Percentiles rank a stretch among this genome's conserved stretches.
Conservation (phyloP, 2,329 filamentous ascomycete genomes). For the Colletotrichum tabaci region DNA sequence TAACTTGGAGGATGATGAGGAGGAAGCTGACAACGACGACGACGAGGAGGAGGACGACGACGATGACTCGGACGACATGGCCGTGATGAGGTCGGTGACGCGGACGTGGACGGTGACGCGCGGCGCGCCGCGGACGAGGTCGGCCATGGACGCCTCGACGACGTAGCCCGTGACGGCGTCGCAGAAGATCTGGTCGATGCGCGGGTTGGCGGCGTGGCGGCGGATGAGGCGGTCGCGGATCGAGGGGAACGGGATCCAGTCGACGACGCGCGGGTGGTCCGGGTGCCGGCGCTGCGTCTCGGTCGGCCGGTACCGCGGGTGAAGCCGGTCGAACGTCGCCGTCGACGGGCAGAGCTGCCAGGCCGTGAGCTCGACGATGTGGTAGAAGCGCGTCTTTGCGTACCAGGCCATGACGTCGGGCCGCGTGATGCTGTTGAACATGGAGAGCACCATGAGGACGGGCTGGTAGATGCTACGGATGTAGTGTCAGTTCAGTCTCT, state of each 20-base stretch:
- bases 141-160: slow-evolving; percentile 50
- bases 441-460: slow-evolving; percentile 50
- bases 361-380: slow-evolving; percentile 53
- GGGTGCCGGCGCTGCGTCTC: slow-evolving; percentile 44
- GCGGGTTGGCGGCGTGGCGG: slow-evolving; percentile 50
- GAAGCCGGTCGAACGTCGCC: slow-evolving; percentile 47
- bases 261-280: slow-evolving; percentile 46
- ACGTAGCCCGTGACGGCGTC: slow-evolving; percentile 52
- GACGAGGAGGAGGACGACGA: too few relatives aligned
- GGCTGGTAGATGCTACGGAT: slow-evolving; percentile 45
- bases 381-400: slow-evolving; percentile 57
- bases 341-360: slow-evolving; percentile 51
- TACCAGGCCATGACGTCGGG: slow-evolving; percentile 55
- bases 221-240: slow-evolving; percentile 50
- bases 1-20: too few relatives aligned
- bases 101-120: slow-evolving; percentile 48
- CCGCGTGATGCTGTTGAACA: slow-evolving; percentile 54
- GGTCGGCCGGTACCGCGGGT: slow-evolving; percentile 50
- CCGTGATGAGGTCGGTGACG: slow-evolving; percentile 50
- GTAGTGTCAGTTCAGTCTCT: not conserved
- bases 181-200: slow-evolving; percentile 52
- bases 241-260: slow-evolving; percentile 48
- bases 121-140: slow-evolving; percentile 46
- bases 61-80: slow-evolving; percentile 17
- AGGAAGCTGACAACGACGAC: too few relatives aligned